Percentiles rank a stretch among this genome's conserved stretches.
These are phyloP conservation scores for Yamadazyma jaroonii DNA, from an alignment of 1,139 yeast species.

Conservation along the genomic window DNA sequence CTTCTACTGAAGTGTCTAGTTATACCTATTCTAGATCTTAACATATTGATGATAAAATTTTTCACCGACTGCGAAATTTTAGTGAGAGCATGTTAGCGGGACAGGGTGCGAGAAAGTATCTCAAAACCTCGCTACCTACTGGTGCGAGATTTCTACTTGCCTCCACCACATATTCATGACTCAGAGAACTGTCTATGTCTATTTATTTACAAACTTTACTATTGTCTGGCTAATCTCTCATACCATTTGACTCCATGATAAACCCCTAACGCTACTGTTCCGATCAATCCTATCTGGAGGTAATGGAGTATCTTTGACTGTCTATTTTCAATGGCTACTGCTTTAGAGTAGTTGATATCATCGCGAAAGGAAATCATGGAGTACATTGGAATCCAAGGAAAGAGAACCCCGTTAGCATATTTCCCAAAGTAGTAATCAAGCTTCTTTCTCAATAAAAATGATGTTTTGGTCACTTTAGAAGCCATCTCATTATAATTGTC, in stretches of 20 bases:
- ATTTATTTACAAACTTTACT: too few relatives aligned
- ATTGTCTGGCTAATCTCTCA: slow-evolving; percentile 2
- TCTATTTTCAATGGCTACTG: slow-evolving; percentile 52
- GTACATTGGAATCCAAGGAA: slow-evolving; percentile 81
- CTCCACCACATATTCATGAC: too few relatives aligned
- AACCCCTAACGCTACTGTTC: slow-evolving; percentile 14
- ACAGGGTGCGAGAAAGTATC: too few relatives aligned
- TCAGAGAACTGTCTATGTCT: too few relatives aligned
- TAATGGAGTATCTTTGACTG: slow-evolving; percentile 45
- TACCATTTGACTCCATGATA: slow-evolving; percentile 12
- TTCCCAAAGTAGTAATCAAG: slow-evolving; percentile 66
- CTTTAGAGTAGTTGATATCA: slow-evolving; percentile 74
- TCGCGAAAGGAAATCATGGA: slow-evolving; percentile 90
- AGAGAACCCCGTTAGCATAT: slow-evolving; percentile 36
- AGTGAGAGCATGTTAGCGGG: neutral
- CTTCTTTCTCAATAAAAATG: slow-evolving; percentile 63
- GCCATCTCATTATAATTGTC: slow-evolving; percentile 89
- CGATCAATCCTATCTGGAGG: slow-evolving; percentile 20
- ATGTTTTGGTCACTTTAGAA: slow-evolving; percentile 65
- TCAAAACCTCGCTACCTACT: too few relatives aligned
- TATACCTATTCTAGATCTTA: slow-evolving; percentile 1
- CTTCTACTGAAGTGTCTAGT: neutral
- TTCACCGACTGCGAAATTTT: neutral
- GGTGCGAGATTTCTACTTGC: too few relatives aligned
- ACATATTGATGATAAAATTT: slow-evolving; percentile 4